phyloP scores from a whole-genome alignment of 345 rosid genomes.

The Boechera divaricarpa region DNA sequence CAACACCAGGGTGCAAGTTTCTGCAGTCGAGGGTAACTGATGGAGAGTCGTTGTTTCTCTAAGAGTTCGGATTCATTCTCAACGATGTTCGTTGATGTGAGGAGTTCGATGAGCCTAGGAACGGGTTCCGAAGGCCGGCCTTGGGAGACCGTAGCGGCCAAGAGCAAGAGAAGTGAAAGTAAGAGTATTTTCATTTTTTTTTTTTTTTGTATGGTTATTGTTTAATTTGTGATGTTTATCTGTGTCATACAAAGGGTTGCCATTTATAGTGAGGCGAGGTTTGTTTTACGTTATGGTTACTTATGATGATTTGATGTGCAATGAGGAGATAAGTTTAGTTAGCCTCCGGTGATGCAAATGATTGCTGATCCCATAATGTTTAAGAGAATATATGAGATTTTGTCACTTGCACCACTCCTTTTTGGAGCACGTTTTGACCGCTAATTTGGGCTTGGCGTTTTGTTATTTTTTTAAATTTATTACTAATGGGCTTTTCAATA shows the following conservation, averaged over 20 bases:
- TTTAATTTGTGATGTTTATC: conserved; percentile 20
- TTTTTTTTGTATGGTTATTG: conserved; percentile 13
- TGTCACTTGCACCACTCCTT: conserved; percentile 17
- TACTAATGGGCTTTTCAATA: too few relatives aligned
- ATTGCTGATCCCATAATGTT: too few relatives aligned
- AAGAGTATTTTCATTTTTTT: conserved; percentile 19
- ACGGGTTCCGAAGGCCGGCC: conserved; percentile 23
- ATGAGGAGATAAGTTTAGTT: not conserved
- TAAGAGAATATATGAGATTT: not conserved
- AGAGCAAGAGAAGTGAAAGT: conserved; percentile 37
- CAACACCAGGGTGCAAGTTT: conserved; percentile 77
- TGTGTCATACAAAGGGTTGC: conserved; percentile 1
- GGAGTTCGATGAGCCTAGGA: conserved; percentile 31
- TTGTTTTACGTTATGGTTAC: not conserved
- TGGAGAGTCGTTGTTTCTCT: conserved; percentile 18
- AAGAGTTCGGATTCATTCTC: conserved; percentile 7
- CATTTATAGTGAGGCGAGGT: conserved; percentile 18
- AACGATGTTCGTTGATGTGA: not conserved
- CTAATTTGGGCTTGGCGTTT: not conserved
- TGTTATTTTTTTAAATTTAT: too few relatives aligned
- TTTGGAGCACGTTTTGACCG: conserved; percentile 26
- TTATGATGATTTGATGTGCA: not conserved
- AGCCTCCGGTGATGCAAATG: too few relatives aligned
- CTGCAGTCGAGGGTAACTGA: conserved; percentile 46
- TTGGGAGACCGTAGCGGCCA: conserved; percentile 37